These are phyloP conservation scores for Solanum chiquidenum DNA, from an alignment of 257 asterid genomes.

Conservation along the genomic window DNA sequence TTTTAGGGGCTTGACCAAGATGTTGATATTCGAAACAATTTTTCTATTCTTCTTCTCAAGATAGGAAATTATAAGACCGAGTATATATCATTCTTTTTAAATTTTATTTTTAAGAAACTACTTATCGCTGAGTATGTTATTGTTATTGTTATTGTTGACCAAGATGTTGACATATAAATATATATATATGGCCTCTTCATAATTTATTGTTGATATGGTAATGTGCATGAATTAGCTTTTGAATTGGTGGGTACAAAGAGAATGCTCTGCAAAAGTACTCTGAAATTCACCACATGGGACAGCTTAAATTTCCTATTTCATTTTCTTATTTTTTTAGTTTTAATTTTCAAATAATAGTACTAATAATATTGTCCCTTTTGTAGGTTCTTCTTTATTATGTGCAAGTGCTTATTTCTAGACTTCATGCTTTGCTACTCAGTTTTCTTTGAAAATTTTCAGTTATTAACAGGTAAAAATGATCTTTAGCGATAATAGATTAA, in stretches of 20 bases:
- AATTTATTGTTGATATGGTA: background rate
- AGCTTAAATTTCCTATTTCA: background rate
- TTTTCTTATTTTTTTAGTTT: background rate
- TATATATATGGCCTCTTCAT: background rate
- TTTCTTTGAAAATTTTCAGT: background rate
- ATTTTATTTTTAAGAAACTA: no score
- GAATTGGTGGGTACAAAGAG: background rate
- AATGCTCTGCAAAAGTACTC: background rate
- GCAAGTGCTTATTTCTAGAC: background rate
- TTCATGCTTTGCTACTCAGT: background rate
- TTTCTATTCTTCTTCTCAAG: background rate
- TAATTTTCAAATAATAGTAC: background rate
- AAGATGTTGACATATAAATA: background rate
- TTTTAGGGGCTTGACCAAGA: background rate
- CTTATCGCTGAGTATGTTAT: background rate
- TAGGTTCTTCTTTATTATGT: background rate
- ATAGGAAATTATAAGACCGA: background rate
- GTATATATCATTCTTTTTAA: background rate
- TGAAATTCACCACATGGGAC: slow-evolving; percentile 3
- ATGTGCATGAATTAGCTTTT: background rate
- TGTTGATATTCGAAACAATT: background rate
- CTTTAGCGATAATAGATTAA: background rate
- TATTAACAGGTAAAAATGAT: no score
- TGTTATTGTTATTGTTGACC: background rate
- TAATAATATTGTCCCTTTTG: background rate